Percentiles rank a stretch among this genome's conserved stretches.
Evolutionary conservation across 176 grass and related monocot species (phyloP).

Genomic region (Saccharum spontaneum): DNA sequence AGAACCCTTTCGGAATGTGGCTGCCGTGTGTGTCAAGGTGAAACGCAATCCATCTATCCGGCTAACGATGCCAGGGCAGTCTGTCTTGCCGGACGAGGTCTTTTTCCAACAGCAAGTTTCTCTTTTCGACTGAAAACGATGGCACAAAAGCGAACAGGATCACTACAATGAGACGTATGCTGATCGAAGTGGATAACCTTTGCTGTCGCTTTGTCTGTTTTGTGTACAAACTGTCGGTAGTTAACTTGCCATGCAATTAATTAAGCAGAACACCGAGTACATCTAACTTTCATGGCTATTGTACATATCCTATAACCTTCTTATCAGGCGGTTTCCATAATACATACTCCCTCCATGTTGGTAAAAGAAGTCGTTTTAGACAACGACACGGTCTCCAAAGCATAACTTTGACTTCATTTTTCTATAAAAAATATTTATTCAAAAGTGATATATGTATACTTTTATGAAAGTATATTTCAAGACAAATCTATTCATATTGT

Average conservation of each 20-base stretch:
- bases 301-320: neutral
- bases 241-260: slow-evolving; percentile 5
- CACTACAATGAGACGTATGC: neutral
- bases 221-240: neutral
- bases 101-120: neutral
- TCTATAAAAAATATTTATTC: too few relatives aligned
- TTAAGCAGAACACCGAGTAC: neutral
- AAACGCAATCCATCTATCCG: neutral
- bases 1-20: neutral
- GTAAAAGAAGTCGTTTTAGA: too few relatives aligned
- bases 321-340: neutral
- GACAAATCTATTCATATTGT: too few relatives aligned
- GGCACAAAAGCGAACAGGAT: neutral
- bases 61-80: neutral
- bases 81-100: neutral
- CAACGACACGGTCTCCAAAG: too few relatives aligned
- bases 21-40: neutral
- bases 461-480: too few relatives aligned
- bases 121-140: slow-evolving; percentile 2
- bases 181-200: neutral
- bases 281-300: neutral
- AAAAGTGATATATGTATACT: too few relatives aligned
- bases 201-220: slow-evolving; percentile 10
- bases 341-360: too few relatives aligned
- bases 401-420: too few relatives aligned